phyloP scores from a whole-genome alignment of 495 filamentous ascomycete genomes.

The Venustampulla echinocandica region DNA sequence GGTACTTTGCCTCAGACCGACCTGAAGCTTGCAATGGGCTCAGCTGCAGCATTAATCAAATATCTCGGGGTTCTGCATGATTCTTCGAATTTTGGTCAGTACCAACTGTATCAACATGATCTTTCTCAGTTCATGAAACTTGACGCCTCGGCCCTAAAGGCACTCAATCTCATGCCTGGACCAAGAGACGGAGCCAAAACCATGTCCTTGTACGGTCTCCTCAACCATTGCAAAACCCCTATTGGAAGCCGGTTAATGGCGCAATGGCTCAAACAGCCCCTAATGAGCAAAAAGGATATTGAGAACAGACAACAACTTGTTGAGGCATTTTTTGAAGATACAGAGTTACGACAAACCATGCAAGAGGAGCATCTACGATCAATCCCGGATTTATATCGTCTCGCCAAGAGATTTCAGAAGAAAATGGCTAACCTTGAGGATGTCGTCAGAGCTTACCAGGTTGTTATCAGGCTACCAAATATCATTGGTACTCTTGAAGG shows the following conservation, averaged over 20 bases:
- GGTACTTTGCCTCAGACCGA: slow-evolving; percentile 82
- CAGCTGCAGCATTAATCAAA: slow-evolving; percentile 87
- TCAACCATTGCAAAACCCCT: slow-evolving; percentile 98
- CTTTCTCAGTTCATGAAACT: slow-evolving; percentile 98
- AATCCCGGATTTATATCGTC: slow-evolving; percentile 87
- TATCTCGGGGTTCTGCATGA: slow-evolving; percentile 91
- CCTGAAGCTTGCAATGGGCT: slow-evolving; percentile 92
- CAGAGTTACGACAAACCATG: slow-evolving; percentile 91
- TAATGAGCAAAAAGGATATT: slow-evolving; percentile 88
- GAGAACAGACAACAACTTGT: slow-evolving; percentile 89
- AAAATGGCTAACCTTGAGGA: slow-evolving; percentile 88
- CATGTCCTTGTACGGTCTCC: slow-evolving; percentile 91
- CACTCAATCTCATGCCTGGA: slow-evolving; percentile 94
- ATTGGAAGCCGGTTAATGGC: slow-evolving; percentile 82
- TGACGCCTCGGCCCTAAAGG: slow-evolving; percentile 87
- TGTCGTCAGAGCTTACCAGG: slow-evolving; percentile 91
- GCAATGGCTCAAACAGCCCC: slow-evolving; percentile 96
- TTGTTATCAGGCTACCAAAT: slow-evolving; percentile 81
- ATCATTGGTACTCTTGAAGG: slow-evolving; percentile 84
- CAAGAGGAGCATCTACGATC: slow-evolving; percentile 93
- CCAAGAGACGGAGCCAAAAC: slow-evolving; percentile 88
- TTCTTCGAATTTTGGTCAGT: slow-evolving; percentile 90
- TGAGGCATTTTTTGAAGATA: slow-evolving; percentile 89
- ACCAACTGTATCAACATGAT: slow-evolving; percentile 95
- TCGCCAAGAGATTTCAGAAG: slow-evolving; percentile 90